Evolutionary conservation across 352 stramenopile species (phyloP).

Genomic region (Globisporangium camurandrum): DNA sequence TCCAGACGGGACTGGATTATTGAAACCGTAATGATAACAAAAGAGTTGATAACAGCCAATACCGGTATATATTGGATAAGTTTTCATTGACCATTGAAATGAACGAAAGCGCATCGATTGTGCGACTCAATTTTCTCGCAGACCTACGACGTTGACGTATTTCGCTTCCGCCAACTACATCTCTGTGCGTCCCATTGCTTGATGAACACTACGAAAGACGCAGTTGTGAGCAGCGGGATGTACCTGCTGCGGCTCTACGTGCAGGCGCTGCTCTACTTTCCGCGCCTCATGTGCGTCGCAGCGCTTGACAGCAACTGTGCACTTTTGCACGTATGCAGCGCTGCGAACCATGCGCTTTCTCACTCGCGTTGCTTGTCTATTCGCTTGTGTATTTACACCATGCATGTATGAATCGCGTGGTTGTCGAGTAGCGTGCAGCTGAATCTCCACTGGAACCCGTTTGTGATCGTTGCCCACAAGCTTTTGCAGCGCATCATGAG

Average conservation of each 20-base stretch:
- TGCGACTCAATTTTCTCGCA: background rate
- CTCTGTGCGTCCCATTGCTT: background rate
- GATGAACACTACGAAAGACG: conserved; percentile 18
- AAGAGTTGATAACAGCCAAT: too few species aligned
- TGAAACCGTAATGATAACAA: background rate
- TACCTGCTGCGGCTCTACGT: conserved; percentile 58
- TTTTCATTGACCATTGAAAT: too few species aligned
- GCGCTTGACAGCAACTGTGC: background rate
- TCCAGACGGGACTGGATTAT: background rate
- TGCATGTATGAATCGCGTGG: background rate
- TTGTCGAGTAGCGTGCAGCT: conserved; percentile 27
- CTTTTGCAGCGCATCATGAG: conserved; percentile 23
- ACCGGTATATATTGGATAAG: too few species aligned
- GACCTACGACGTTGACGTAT: too few species aligned
- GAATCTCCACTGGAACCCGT: conserved; percentile 63
- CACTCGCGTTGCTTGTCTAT: too few species aligned
- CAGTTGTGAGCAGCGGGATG: conserved; percentile 22
- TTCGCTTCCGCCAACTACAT: background rate
- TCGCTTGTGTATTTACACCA: background rate
- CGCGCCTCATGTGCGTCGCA: conserved; percentile 47
- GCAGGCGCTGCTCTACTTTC: conserved; percentile 53
- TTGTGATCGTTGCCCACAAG: conserved; percentile 37
- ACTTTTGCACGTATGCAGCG: too few species aligned
- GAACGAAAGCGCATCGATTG: too few species aligned
- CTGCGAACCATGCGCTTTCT: too few species aligned